A percentile compares a stretch with the other conserved stretches of the same genome.
These are phyloP conservation scores for Hippophae tibetana DNA, from an alignment of 306 rosid species.

Conservation along the genomic window DNA sequence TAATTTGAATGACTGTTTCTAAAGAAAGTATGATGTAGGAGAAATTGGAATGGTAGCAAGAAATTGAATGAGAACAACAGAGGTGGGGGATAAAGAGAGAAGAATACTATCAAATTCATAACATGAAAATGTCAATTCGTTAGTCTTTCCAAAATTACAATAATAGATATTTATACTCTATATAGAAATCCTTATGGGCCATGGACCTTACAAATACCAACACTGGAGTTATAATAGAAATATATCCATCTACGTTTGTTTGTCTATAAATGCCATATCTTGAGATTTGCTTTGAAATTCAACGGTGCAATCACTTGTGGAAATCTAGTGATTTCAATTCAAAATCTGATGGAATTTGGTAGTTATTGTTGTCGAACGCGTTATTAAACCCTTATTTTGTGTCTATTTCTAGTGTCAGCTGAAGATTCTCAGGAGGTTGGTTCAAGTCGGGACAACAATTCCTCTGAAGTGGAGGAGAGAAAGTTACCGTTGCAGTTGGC, in stretches of 20 bases:
- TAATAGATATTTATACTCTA: too few relatives aligned
- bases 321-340: neutral
- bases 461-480: slow-evolving; percentile 47
- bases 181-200: too few relatives aligned
- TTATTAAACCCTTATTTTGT: slow-evolving; percentile 10
- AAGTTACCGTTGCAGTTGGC: slow-evolving; percentile 76
- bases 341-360: neutral
- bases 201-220: too few relatives aligned
- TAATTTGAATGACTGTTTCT: too few relatives aligned
- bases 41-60: too few relatives aligned
- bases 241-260: neutral
- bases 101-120: too few relatives aligned
- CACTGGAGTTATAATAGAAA: neutral
- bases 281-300: neutral
- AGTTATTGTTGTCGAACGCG: neutral
- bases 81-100: too few relatives aligned
- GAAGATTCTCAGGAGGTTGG: slow-evolving; percentile 30
- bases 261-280: neutral
- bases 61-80: too few relatives aligned
- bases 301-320: neutral
- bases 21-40: too few relatives aligned
- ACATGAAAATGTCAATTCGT: too few relatives aligned
- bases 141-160: too few relatives aligned
- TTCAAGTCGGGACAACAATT: slow-evolving; percentile 19
- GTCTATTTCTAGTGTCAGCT: slow-evolving; percentile 27